Evolutionary conservation across 345 rosid species (phyloP).

Genomic region (Lenwebbia sp.): DNA sequence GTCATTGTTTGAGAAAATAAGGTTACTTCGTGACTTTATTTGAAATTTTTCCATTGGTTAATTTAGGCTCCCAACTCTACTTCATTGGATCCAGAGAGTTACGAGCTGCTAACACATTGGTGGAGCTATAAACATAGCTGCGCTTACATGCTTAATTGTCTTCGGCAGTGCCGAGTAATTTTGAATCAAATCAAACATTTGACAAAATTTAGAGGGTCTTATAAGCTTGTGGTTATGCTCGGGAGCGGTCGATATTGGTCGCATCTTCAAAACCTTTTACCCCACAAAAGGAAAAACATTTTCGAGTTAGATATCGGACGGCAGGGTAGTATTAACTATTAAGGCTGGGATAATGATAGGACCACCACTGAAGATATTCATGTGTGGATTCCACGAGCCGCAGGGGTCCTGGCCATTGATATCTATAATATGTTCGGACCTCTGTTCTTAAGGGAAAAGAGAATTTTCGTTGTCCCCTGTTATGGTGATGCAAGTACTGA

Average conservation of each 20-base stretch:
- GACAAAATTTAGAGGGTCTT: background rate
- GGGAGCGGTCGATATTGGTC: background rate
- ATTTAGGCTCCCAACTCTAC: no score
- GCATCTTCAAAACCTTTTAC: background rate
- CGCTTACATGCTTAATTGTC: background rate
- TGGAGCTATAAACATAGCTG: background rate
- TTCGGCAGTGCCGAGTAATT: accelerated
- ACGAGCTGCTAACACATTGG: background rate
- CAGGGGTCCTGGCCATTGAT: background rate
- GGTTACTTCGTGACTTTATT: no score
- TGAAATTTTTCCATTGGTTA: no score
- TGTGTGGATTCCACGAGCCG: background rate
- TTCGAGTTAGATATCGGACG: background rate
- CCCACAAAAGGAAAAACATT: background rate
- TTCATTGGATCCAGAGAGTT: no score
- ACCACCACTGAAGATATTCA: background rate
- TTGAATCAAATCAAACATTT: background rate
- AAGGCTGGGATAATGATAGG: background rate
- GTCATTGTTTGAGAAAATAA: no score
- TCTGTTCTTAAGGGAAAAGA: background rate
- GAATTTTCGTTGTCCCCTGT: background rate
- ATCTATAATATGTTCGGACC: background rate
- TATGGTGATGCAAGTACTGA: background rate
- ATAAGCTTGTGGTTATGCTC: background rate
- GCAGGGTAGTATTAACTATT: background rate